phyloP scores from a whole-genome alignment of 768 basidiomycete species.

The Peribolospora kevripleyi region DNA sequence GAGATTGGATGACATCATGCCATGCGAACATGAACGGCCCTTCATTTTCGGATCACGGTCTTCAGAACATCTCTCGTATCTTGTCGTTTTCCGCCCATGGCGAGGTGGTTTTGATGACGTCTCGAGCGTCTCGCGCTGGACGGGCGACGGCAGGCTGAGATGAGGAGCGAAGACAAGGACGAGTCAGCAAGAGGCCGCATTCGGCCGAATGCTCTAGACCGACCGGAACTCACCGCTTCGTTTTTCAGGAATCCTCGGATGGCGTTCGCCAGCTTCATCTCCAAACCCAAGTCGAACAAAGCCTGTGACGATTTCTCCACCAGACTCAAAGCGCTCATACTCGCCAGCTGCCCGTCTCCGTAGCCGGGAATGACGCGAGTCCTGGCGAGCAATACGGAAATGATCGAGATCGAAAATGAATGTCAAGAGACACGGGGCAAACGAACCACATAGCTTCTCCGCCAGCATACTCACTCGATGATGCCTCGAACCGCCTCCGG shows the following conservation, averaged over 20 bases:
- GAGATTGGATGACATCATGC: no score
- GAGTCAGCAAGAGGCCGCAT: neutral
- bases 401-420: constrained; percentile 10
- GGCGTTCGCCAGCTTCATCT: constrained; percentile 46
- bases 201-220: neutral
- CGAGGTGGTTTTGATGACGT: constrained; percentile 28
- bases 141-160: constrained; percentile 38
- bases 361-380: constrained; percentile 10
- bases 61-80: constrained; percentile 15
- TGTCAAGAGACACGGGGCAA: constrained; percentile 5
- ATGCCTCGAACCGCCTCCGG: constrained; percentile 40
- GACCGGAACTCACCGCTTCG: constrained; percentile 22
- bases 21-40: no score
- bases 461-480: constrained; percentile 32
- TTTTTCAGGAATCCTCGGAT: constrained; percentile 40
- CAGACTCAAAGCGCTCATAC: constrained; percentile 21
- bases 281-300: constrained; percentile 39
- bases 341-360: constrained; percentile 31
- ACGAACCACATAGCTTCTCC: constrained; percentile 2
- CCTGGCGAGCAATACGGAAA: constrained; percentile 6
- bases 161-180: neutral
- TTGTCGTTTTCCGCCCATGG: constrained; percentile 19
- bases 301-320: constrained; percentile 27
- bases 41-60: constrained; percentile 8
- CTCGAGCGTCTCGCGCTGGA: constrained; percentile 60